Base-by-base conservation (phyloP, 495 filamentous ascomycete species). In the Hypoxylon subgilvum region DNA sequence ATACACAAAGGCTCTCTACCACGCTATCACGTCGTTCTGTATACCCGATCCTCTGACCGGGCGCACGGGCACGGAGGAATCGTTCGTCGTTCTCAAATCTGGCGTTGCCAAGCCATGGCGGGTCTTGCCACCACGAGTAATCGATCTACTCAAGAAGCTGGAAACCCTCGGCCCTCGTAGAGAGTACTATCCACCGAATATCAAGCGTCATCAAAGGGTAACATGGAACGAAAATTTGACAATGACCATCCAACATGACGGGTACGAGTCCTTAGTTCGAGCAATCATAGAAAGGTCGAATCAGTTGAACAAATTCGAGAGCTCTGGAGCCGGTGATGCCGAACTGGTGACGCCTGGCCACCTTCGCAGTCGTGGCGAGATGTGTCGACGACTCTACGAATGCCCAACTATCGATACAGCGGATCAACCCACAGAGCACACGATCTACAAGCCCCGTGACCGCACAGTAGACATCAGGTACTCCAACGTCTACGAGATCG, bases 41-140 rank as follows among this genome's bases (percentile, higher is more conserved):
- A 17, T 88, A 0, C 79, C 83, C 0, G 87, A 90, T 59, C 58
- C 73, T 0, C 66, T 88, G 1, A 87, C 84, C 0, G 66, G 71
- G 0, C 71, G 72, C 13, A 88, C 84, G 5, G 87, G 87, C 0
- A 84, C 82, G 0, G 84, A 88, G 47, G 80, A 88, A 59, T 73
- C 76, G 0, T 66, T 90, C 4, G 44, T 64, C 2, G 75, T 78
- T 41, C 77, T 88, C 10, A 57, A 64, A 10, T 84, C 81, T 0
- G 78, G 69, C 65, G 78, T 22, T 74, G 82, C 63, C 48, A 69
- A 66, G 56, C 74, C 69, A 42, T 87, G 64, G 67, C 43, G 78
- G 42, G n/a, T 54, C 1, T 6, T 7, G 2, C 25, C 52, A 51
- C 16, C 51, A 43, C n/a, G n/a, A n/a, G n/a, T n/a, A n/a, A n/a